Base-by-base conservation (phyloP, 306 rosid species). In the Medicago lupulina region DNA sequence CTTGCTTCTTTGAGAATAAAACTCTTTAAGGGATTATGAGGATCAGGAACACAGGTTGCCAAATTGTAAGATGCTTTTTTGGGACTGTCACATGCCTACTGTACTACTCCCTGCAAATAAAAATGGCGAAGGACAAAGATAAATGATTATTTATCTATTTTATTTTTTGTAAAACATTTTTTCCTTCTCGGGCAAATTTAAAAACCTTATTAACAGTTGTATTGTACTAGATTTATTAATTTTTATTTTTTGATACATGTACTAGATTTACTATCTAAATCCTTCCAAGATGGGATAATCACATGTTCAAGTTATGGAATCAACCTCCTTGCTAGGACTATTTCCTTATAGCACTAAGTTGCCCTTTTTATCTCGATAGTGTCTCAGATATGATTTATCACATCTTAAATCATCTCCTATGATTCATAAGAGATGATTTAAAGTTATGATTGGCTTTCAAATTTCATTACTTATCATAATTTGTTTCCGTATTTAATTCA, bases 1-100 rank as follows among this genome's bases (percentile, higher is more conserved):
- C 55, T 8, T 40, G 54, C 34, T 60, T 75, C 71, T 71, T 66
- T 16, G 71, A 71, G 75, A 54, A 39, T 28, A 39, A 39, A 57
- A 55, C 38, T 44, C 57, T 75, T 50, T 58, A 76, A 65, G 39
- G 55, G 54, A 39, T 6, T 49, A 28, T 9, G 14, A 57, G 58
- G 49, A 28, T 15, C 57, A 12, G 10, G 40, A 41, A 41, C 25
- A 67, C 51, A 69, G 40, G 79, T 62, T 62, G 19, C 58, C 71
- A 76, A 36, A 70, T 44, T 71, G 18, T 65, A 38, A 34, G 54
- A 21, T 15, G 41, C 34, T 63, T 41, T 38, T 64, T 64, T 73
- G 34, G 31, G 44, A 62, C 9, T 31, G 41, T 51, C 28, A 68
- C 64, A 21, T 78, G 62, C 65, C 57, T 40, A 60, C 49, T 28